Base-by-base conservation (phyloP, 306 rosid species). In the Canavalia ensiformis region DNA sequence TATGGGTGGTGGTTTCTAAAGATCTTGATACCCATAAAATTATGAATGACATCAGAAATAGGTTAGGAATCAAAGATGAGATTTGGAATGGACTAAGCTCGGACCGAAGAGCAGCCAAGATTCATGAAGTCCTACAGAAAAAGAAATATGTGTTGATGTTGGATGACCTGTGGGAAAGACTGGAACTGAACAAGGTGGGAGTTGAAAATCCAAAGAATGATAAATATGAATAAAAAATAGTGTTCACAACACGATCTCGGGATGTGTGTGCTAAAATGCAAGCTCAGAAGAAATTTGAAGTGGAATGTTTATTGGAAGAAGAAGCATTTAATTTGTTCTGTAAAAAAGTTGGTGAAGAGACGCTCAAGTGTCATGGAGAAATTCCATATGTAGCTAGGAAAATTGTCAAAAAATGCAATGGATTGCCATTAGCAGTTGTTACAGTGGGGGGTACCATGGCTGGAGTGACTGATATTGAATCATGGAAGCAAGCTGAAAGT, bases 91-190 rank as follows among this genome's bases (percentile, higher is more conserved):
- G 7, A 1, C 3, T 31, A 3, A 45, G 35, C 6, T 25, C 1
- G 39, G 73, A 63, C 0, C 39, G 74, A 10, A 87, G 62, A 70
- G 56, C 5, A 4, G 7, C 11, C 9, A 57, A 1, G 31, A 74
- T 87, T 63, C 56, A 46, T 2, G 1, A 10, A 2, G 58, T 7
- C 29, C 7, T 66, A 25, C 60, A 50, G 7, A 3, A 6, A n/a
- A 73, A 81, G 25, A 74, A 57, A 12, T 78, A 13, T 67, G 39
- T 31, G 28, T 5, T 63, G 52, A 60, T 83, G 6, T 55, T 86
- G 10, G 91, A 88, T 11, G 91, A 85, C 45, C 0, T 88, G 25
- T 87, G 84, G 90, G 59, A 9, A 6, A 10, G 25, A 2, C 0
- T 84, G 30, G 85, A 87, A 7, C 57, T 87, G 2, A 28, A 39